Base-by-base conservation (phyloP, 2,329 filamentous ascomycete species). In the Pezicula carpinea region DNA sequence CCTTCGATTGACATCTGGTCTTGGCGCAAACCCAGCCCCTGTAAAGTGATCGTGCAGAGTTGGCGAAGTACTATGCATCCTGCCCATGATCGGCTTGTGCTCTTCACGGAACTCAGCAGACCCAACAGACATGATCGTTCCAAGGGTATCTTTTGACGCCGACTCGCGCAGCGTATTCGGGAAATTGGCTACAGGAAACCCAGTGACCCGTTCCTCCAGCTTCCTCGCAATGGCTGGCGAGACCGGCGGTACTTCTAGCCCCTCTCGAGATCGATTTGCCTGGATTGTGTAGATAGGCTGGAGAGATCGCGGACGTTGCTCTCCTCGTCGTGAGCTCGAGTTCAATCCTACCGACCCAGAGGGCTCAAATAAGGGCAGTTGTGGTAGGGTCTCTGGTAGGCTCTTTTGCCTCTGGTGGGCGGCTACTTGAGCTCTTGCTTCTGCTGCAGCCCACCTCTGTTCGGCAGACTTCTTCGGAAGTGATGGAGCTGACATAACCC, bases 81-180 rank as follows among this genome's bases (percentile, higher is more conserved):
- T 46, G 7, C 46, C 48, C 36, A 57, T 52, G 40, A 48, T 51
- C 8, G 54, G 34, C 35, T 61, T 40, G 33, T 14, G 33, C 14
- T 40, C 59, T 15, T 57, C 57, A 19, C 54, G 47, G 7, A 51
- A 38, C 42, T 64, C 58, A 2, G 51, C 47, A 29, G 53, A 57
- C n/a, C 56, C 59, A 29, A 62, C 56, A 3, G 56, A 59, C 15
- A 59, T 57, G 5, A 60, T 60, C 3, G 58, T 63, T 1, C 49
- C 53, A 14, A 62, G 44, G 8, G 60, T 63, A 35, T 64, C 61
- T 32, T 59, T 62, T 32, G 52, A 50, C 6, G 32, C 43, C 38
- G 42, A 44, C 31, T 44, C 52, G 39, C 51, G 47, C 23, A 58
- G 15, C 15, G 55, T 60, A 29, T 61, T 60, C 10, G 57, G 51